Conservation (phyloP, 225 moss, liverwort and hornwort genomes). For the Neckera pumila region DNA sequence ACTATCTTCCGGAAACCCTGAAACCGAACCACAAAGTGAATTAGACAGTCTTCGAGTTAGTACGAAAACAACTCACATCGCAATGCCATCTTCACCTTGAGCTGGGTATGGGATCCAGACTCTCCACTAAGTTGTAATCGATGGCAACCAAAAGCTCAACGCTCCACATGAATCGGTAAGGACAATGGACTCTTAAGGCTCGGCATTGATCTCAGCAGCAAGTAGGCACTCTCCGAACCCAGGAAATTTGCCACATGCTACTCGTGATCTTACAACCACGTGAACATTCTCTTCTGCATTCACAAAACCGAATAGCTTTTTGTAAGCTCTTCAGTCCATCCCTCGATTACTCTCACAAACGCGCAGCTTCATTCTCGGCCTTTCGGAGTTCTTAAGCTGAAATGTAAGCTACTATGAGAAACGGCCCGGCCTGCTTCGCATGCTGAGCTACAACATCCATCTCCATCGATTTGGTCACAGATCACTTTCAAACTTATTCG, state of each 20-base stretch:
- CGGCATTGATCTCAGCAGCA: background rate
- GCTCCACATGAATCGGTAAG: background rate
- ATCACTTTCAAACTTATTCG: background rate
- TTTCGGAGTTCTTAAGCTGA: background rate
- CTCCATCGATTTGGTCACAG: background rate
- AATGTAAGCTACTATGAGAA: background rate
- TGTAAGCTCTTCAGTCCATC: background rate
- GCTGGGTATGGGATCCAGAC: background rate
- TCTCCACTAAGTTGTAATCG: background rate
- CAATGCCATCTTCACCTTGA: background rate
- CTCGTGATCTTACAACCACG: background rate
- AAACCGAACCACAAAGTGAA: background rate
- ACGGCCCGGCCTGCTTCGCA: background rate
- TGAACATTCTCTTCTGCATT: background rate
- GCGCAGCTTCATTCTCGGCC: background rate
- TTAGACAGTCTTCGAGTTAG: background rate
- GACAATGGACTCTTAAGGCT: background rate
- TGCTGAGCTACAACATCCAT: background rate
- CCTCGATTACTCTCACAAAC: background rate
- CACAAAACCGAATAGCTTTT: background rate
- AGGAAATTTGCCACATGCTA: background rate
- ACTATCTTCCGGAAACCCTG: constrained; percentile 83
- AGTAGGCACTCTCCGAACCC: background rate
- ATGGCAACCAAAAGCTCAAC: background rate
- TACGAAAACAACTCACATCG: background rate